Base-by-base conservation (phyloP, 768 basidiomycete species). In the Lentinus tigrinus region DNA sequence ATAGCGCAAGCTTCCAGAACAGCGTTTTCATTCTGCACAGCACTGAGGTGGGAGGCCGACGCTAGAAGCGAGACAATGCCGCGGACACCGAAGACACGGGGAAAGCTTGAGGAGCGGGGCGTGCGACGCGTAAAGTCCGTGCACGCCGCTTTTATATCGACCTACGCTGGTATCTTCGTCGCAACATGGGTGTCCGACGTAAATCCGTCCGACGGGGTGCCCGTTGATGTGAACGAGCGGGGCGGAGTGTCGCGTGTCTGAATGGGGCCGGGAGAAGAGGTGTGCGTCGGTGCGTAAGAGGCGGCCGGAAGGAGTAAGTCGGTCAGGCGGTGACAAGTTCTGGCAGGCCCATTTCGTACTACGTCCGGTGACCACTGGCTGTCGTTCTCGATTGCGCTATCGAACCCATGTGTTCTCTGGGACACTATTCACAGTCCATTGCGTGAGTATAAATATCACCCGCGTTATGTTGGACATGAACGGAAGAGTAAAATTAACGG, bases 1-100 rank as follows among this genome's bases (percentile, higher is more conserved):
- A 56, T 19, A 57, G 56, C 38, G 61, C 58, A 26, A 27, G 26
- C 28, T 52, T 39, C 59, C 44, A 51, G 50, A 63, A 56, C 40
- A 58, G 54, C 47, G 53, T 56, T 40, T 46, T 44, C 40, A 48
- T 28, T 53, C 31, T 39, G 44, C 51, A 43, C 46, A 37, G 47
- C 46, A 44, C 55, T 14, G 38, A 47, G 27, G 31, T 26, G 27
- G 43, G 39, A 17, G 43, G 24, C 53, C 31, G 28, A 47, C 36
- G 36, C 46, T 54, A 47, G 51, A 52, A 52, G 51, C 37, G 19
- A 49, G 6, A 31, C 4, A 14, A 14, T 17, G 27, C 47, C 24
- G 28, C 19, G 47, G 21, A 21, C 2, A 28, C 47, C 21, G 34
- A 13, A 49, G 34, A 49, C 27, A 49, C 28, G 47, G 31, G 39